These are phyloP conservation scores for Colletotrichum sp. DNA, from an alignment of 2,329 filamentous ascomycete genomes.

Conservation along the genomic window DNA sequence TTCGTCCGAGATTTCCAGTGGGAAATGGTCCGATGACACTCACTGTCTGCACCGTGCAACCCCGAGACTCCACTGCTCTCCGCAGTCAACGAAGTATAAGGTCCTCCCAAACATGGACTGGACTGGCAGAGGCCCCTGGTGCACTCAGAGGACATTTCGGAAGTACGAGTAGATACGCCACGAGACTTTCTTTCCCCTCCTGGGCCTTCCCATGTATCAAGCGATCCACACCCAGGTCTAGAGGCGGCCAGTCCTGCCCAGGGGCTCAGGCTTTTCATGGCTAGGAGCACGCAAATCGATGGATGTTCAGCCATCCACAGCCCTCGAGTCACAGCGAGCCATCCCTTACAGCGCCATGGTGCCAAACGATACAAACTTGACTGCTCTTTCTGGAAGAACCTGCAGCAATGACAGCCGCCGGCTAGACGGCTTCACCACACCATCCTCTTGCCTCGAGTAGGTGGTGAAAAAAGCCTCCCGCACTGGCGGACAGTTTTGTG, in stretches of 20 bases:
- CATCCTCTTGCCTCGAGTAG: background rate
- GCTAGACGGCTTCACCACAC: background rate
- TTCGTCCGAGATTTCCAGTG: conserved; percentile 14
- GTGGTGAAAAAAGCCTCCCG: background rate
- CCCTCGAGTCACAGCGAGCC: background rate
- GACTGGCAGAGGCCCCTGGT: background rate
- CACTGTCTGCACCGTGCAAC: conserved; percentile 14
- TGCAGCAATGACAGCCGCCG: background rate
- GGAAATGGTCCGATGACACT: conserved; percentile 21
- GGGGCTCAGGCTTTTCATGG: background rate
- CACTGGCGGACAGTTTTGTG: background rate
- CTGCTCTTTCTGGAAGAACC: background rate
- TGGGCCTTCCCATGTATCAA: background rate
- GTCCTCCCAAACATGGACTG: background rate
- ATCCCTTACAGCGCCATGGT: background rate
- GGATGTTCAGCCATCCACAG: background rate
- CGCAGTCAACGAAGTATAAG: conserved; percentile 15
- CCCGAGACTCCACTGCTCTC: conserved; percentile 10
- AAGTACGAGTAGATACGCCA: background rate
- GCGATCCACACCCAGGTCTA: background rate
- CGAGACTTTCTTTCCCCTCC: background rate
- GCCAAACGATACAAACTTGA: background rate
- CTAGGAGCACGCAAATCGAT: background rate
- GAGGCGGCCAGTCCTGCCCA: background rate
- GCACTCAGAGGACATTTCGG: background rate